Percentiles rank a stretch among this genome's conserved stretches.
These are phyloP conservation scores for Penicillium sp. DNA, from an alignment of 2,329 filamentous ascomycete genomes.

Conservation along the genomic window DNA sequence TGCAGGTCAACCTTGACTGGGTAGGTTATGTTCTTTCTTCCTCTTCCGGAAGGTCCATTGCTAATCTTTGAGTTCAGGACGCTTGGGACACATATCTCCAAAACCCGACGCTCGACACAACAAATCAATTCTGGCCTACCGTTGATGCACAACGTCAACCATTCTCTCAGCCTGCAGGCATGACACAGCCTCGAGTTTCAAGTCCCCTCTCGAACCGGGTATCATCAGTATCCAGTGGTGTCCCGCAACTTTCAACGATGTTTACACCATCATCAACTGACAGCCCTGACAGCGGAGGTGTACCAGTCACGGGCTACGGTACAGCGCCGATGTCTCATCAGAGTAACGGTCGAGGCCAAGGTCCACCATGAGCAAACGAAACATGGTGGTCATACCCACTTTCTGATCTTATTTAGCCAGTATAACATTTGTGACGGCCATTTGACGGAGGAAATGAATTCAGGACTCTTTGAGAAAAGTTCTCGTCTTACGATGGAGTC, in stretches of 20 bases:
- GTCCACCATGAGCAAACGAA: slow-evolving; percentile 4
- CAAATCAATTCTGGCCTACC: slow-evolving; percentile 40
- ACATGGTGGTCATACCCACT: neutral
- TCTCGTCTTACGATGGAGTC: neutral
- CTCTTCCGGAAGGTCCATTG: neutral
- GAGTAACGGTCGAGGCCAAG: slow-evolving; percentile 14
- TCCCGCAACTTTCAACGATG: slow-evolving; percentile 15
- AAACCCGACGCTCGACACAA: slow-evolving; percentile 48
- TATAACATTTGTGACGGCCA: neutral
- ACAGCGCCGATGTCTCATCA: slow-evolving; percentile 13
- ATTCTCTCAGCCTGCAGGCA: slow-evolving; percentile 15
- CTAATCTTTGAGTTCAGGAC: slow-evolving; percentile 47
- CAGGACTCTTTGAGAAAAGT: neutral
- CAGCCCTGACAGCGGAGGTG: slow-evolving; percentile 14
- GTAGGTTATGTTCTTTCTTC: slow-evolving; percentile 43
- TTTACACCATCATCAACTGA: slow-evolving; percentile 15
- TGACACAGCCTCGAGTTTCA: slow-evolving; percentile 19
- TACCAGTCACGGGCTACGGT: slow-evolving; percentile 15
- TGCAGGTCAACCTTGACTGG: slow-evolving; percentile 59
- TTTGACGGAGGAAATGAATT: neutral
- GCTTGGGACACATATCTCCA: slow-evolving; percentile 68
- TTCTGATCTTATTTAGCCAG: neutral
- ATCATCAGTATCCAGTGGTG: slow-evolving; percentile 16
- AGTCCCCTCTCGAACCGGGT: slow-evolving; percentile 25
- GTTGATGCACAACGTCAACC: slow-evolving; percentile 33